These are phyloP conservation scores for Cucumis melo DNA, from an alignment of 306 rosid genomes.

Conservation along the genomic window DNA sequence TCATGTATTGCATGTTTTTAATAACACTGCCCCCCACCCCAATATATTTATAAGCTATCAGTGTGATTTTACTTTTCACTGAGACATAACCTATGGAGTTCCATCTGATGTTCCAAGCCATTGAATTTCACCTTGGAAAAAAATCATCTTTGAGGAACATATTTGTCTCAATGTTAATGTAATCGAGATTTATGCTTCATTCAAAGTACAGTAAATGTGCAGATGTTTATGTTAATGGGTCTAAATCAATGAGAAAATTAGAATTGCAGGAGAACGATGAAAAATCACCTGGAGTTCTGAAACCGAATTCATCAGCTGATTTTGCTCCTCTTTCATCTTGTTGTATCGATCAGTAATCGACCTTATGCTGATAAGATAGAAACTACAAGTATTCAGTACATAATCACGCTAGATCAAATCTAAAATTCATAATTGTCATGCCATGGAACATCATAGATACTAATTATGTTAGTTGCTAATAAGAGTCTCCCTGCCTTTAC, in stretches of 20 bases:
- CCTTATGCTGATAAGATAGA: constrained; percentile 5
- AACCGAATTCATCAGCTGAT: not conserved
- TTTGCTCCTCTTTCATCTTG: constrained; percentile 1
- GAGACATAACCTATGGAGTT: not conserved
- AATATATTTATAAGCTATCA: no score
- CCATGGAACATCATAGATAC: not conserved
- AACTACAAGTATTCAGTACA: not conserved
- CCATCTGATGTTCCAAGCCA: not conserved
- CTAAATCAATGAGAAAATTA: not conserved
- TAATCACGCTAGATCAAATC: not conserved
- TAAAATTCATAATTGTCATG: not conserved
- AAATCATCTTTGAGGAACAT: not conserved
- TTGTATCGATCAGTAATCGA: constrained; percentile 4
- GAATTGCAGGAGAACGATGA: not conserved
- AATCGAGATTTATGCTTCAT: not conserved
- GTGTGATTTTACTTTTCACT: not conserved
- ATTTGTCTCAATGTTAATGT: not conserved
- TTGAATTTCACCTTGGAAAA: not conserved
- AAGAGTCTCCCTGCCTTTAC: not conserved
- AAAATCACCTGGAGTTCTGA: constrained; percentile 10
- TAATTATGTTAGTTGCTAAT: not conserved
- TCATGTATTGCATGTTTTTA: no score
- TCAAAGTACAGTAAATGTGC: not conserved
- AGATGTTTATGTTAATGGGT: not conserved
- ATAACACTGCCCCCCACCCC: no score